phyloP scores from a whole-genome alignment of 257 asterid genomes.

The Anisodus tanguticus region DNA sequence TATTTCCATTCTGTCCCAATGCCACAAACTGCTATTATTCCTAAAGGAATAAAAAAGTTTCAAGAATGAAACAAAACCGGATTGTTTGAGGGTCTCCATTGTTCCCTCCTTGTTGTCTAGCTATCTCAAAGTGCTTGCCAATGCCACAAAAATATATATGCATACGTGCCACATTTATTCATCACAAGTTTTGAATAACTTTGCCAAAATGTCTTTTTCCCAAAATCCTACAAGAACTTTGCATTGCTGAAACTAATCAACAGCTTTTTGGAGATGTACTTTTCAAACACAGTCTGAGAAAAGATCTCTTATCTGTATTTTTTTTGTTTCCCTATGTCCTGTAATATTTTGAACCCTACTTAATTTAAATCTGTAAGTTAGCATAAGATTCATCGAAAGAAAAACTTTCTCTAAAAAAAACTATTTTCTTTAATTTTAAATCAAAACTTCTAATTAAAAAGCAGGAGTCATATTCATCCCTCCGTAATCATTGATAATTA shows the following conservation, averaged over 20 bases:
- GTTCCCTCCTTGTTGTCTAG: not conserved
- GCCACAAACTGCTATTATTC: no score
- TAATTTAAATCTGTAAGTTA: not conserved
- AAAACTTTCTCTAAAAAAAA: not conserved
- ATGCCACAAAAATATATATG: conserved; percentile 7
- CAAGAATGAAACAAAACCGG: not conserved
- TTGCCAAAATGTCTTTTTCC: not conserved
- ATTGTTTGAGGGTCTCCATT: not conserved
- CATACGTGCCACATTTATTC: conserved; percentile 19
- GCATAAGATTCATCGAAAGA: not conserved
- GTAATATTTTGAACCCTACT: not conserved
- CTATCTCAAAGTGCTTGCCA: not conserved
- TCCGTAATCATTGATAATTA: not conserved
- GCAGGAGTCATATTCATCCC: not conserved
- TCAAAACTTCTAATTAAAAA: not conserved
- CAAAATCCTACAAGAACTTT: not conserved
- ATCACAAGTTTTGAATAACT: not conserved
- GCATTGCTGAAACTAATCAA: not conserved
- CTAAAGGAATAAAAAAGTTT: no score
- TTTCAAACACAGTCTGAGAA: not conserved
- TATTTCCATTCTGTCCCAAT: no score
- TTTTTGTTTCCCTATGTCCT: no score
- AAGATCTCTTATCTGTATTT: not conserved
- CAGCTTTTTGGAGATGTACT: not conserved
- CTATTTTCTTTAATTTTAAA: not conserved